Conservation (phyloP, 805 yeast genomes). For the Pichia gijzeniarum region DNA sequence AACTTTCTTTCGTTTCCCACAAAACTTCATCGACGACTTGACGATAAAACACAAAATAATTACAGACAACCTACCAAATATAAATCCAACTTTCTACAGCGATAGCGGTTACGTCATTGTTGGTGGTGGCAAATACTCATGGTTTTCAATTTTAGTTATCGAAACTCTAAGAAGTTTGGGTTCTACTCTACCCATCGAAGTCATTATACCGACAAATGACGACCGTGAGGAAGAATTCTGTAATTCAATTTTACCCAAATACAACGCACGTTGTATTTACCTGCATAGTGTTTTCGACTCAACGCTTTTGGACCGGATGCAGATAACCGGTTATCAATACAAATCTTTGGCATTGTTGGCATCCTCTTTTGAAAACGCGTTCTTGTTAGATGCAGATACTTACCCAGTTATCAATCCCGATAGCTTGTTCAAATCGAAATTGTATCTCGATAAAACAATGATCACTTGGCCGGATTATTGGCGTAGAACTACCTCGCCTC, state of each 20-base stretch:
- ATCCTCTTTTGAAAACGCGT: conserved; percentile 42
- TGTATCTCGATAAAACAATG: conserved; percentile 40
- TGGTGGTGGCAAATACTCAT: conserved; percentile 39
- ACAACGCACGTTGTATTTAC: conserved; percentile 37
- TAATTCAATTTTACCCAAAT: conserved; percentile 32
- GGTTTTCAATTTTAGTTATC: conserved; percentile 35
- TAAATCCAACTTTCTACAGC: conserved; percentile 22
- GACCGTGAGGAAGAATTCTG: conserved; percentile 24
- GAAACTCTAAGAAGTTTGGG: conserved; percentile 38
- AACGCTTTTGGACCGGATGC: conserved; percentile 18
- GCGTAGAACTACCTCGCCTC: conserved; percentile 59
- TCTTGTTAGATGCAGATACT: conserved; percentile 41
- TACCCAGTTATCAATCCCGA: conserved; percentile 44
- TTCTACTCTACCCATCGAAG: conserved; percentile 32
- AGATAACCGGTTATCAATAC: conserved; percentile 32
- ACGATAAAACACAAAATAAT: conserved; percentile 40
- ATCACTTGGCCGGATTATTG: conserved; percentile 72
- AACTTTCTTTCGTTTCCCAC: conserved; percentile 20
- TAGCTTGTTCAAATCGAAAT: conserved; percentile 37
- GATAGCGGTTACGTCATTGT: conserved; percentile 34
- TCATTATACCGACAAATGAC: conserved; percentile 14
- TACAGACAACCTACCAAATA: conserved; percentile 39
- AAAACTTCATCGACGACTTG: conserved; percentile 40
- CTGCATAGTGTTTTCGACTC: conserved; percentile 34
- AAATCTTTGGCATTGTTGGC: conserved; percentile 41